Percentiles rank a stretch among this genome's conserved stretches.
phyloP scores from a whole-genome alignment of 331 rosid species.

The Rhamnella rubrinervis region DNA sequence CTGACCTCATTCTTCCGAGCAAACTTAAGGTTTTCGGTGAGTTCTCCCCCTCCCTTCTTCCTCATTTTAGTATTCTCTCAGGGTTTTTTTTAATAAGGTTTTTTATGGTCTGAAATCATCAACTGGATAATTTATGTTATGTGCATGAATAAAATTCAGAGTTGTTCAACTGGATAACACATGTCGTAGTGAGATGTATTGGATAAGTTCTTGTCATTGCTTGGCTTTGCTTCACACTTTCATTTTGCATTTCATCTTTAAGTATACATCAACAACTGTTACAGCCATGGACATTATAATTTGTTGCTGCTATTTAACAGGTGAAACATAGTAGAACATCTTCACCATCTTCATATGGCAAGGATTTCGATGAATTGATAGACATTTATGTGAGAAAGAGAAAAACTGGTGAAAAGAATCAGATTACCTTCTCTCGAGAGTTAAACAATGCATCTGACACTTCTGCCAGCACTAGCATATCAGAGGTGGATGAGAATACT shows the following conservation, averaged over 20 bases:
- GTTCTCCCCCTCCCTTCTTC: conserved; percentile 16
- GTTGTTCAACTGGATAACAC: too few species aligned
- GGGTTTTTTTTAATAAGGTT: background rate
- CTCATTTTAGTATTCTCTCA: background rate
- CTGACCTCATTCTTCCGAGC: conserved; percentile 84
- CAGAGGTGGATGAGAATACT: conserved; percentile 42
- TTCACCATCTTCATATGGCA: conserved; percentile 57
- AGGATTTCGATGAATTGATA: conserved; percentile 66
- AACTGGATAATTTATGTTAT: too few species aligned
- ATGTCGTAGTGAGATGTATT: too few species aligned
- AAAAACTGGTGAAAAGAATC: conserved; percentile 41
- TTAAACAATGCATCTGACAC: conserved; percentile 29
- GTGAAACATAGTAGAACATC: conserved; percentile 77
- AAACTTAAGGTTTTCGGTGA: conserved; percentile 72
- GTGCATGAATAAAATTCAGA: too few species aligned
- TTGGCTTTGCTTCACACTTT: conserved; percentile 7
- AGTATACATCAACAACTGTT: background rate
- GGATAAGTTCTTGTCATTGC: background rate
- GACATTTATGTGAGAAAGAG: conserved; percentile 46
- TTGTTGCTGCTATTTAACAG: conserved; percentile 36
- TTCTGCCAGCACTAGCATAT: conserved; percentile 31
- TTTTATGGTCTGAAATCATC: too few species aligned
- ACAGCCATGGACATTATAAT: background rate
- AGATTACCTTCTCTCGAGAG: conserved; percentile 33
- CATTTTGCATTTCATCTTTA: too few species aligned